Base-by-base conservation (phyloP, 768 basidiomycete genomes). In the Cytidiella melzeri region DNA sequence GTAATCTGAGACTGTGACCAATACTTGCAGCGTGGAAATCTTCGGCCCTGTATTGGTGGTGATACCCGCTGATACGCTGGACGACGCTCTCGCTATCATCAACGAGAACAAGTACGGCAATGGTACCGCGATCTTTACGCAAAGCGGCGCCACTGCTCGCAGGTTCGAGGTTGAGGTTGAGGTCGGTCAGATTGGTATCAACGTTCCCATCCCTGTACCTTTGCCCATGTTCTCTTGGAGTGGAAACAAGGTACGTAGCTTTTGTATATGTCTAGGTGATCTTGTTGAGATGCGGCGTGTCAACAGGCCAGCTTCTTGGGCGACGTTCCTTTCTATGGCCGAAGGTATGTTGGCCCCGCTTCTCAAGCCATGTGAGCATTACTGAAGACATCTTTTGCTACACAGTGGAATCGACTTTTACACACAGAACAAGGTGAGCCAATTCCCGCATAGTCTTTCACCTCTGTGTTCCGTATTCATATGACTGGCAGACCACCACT, bases 141-240 rank as follows among this genome's bases (percentile, higher is more conserved):
- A 96, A 69, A 90, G 87, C 12, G 96, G 95, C 13, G 90, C 95
- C 27, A 92, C 92, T 5, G 95, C 93, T 15, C 81, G 95, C 48
- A 90, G 87, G 66, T 99, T 96, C 54, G 95, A 98, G 69, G 73
- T 72, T 11, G 76, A 83, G 41, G 83, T 95, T 46, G 89, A 97
- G 55, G 83, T 92, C 45, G 93, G 93, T 20, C 92, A 90, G 67
- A 80, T 99, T 60, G 95, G 95, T 39, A 81, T 97, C 65, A 97
- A 94, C 63, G 84, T 93, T 7, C 88, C 90, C 3, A 92, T 92
- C 44, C 89, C 92, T 12, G 95, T 99, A 4, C 95, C 95, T 40
- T 69, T 87, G 48, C 87, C 87, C 13, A 94, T 96, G 89, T 97
- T 96, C 71, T 80, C 91, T 24, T 95, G 92, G 92, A 92, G 88